Evolutionary conservation across 2,329 filamentous ascomycete genomes (phyloP).

Genomic region (Rhynchosporium graminicola): DNA sequence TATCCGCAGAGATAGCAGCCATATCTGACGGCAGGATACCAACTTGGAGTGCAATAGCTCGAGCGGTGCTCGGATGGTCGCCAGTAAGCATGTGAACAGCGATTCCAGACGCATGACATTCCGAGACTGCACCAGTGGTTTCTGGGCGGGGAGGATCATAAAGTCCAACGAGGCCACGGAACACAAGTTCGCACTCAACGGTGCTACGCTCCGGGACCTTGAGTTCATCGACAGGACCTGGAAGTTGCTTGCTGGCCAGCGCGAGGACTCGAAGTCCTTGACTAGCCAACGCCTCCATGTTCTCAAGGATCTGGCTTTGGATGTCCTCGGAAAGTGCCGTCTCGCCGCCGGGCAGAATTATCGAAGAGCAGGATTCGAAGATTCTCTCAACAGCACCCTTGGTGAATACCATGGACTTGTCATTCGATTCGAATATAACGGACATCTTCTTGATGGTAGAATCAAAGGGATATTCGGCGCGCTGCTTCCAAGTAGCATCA

Average conservation of each 20-base stretch:
- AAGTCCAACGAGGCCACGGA: conserved; percentile 67
- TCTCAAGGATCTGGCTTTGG: conserved; percentile 58
- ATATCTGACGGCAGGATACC: conserved; percentile 71
- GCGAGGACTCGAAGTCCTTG: conserved; percentile 70
- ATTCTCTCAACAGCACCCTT: conserved; percentile 72
- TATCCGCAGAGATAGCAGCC: conserved; percentile 57
- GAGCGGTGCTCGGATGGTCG: conserved; percentile 76
- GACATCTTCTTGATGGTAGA: conserved; percentile 77
- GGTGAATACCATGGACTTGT: conserved; percentile 54
- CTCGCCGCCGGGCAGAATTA: conserved; percentile 45
- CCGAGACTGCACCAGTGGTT: conserved; percentile 57
- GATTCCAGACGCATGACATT: conserved; percentile 67
- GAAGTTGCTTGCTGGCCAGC: conserved; percentile 52
- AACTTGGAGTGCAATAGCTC: conserved; percentile 76
- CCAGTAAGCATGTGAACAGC: conserved; percentile 80
- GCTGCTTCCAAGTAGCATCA: conserved; percentile 54
- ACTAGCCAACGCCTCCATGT: conserved; percentile 67
- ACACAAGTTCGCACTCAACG: conserved; percentile 67
- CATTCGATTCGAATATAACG: conserved; percentile 58
- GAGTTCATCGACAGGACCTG: conserved; percentile 20
- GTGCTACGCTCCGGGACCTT: conserved; percentile 34
- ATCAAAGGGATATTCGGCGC: conserved; percentile 73
- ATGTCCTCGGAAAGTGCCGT: conserved; percentile 53
- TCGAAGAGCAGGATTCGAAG: conserved; percentile 58
- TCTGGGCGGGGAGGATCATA: conserved; percentile 58